Evolutionary conservation across 768 basidiomycete genomes (phyloP).

Genomic region (Kwoniella sp.): DNA sequence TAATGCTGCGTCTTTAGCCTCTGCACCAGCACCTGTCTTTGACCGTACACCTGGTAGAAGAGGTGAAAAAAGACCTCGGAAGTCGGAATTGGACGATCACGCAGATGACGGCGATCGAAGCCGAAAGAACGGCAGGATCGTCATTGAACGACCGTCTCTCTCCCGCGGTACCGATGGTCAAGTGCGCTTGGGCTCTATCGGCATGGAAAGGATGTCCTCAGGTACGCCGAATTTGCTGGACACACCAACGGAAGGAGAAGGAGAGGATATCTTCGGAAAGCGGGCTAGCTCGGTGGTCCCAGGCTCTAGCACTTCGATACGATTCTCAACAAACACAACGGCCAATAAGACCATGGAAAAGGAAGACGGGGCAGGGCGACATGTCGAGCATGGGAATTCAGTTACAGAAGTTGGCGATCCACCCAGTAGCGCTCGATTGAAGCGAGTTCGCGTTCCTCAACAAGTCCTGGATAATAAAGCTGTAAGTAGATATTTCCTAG

Average conservation of each 20-base stretch:
- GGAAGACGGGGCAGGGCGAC: not conserved
- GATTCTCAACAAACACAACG: too few species aligned
- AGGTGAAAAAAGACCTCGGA: conserved; percentile 49
- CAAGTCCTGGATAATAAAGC: conserved; percentile 50
- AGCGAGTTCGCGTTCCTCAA: conserved; percentile 36
- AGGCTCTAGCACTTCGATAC: not conserved
- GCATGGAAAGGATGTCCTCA: conserved; percentile 7
- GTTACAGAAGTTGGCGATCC: not conserved
- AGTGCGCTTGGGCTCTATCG: not conserved
- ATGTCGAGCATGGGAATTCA: not conserved
- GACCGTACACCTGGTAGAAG: conserved; percentile 47
- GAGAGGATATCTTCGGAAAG: conserved; percentile 50
- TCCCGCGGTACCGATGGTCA: not conserved
- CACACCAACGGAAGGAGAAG: conserved; percentile 9
- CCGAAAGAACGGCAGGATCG: conserved; percentile 36
- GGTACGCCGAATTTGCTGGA: conserved; percentile 3
- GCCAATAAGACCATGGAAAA: too few species aligned
- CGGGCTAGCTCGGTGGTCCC: conserved; percentile 10
- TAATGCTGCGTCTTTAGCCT: not conserved
- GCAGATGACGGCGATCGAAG: conserved; percentile 19
- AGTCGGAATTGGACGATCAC: conserved; percentile 21
- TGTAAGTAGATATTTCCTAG: conserved; percentile 34
- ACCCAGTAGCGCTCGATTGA: conserved; percentile 1
- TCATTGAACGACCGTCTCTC: conserved; percentile 5
- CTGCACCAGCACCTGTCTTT: conserved; percentile 28